Conservation (phyloP, 2,329 filamentous ascomycete genomes). For the Pseudogymnoascus sp. region DNA sequence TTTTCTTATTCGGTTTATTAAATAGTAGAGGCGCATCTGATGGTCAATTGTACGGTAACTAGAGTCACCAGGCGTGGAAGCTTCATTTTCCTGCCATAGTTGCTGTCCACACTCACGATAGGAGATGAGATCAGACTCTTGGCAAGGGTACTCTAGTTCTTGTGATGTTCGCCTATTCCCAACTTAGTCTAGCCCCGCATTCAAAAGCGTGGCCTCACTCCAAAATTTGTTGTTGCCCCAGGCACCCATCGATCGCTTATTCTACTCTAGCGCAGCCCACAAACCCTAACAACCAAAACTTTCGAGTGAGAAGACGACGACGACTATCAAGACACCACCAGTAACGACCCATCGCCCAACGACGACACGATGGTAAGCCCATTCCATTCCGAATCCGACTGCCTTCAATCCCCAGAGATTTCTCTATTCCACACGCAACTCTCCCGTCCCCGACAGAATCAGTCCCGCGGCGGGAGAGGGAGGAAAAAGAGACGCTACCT, state of each 20-base stretch:
- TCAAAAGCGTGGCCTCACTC: background rate
- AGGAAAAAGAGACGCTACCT: background rate
- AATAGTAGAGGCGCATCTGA: background rate
- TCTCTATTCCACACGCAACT: background rate
- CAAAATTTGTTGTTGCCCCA: background rate
- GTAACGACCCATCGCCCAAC: constrained; percentile 15
- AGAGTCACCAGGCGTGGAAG: no score
- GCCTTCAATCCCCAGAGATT: background rate
- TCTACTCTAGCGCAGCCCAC: constrained; percentile 10
- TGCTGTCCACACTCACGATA: background rate
- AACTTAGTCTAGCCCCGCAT: background rate
- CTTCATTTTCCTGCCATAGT: background rate
- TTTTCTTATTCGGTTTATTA: background rate
- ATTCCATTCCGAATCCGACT: constrained; percentile 10
- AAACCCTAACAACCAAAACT: constrained; percentile 10
- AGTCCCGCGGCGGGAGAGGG: background rate
- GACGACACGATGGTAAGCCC: constrained; percentile 18
- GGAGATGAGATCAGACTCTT: background rate
- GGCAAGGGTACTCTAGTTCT: background rate
- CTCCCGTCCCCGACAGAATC: background rate
- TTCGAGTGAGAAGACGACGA: constrained; percentile 11
- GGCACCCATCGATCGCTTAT: constrained; percentile 4
- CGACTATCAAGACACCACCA: constrained; percentile 10
- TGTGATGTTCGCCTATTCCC: background rate
- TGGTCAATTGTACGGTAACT: background rate